Conservation (phyloP, 306 rosid species). For the Quercus robur region DNA sequence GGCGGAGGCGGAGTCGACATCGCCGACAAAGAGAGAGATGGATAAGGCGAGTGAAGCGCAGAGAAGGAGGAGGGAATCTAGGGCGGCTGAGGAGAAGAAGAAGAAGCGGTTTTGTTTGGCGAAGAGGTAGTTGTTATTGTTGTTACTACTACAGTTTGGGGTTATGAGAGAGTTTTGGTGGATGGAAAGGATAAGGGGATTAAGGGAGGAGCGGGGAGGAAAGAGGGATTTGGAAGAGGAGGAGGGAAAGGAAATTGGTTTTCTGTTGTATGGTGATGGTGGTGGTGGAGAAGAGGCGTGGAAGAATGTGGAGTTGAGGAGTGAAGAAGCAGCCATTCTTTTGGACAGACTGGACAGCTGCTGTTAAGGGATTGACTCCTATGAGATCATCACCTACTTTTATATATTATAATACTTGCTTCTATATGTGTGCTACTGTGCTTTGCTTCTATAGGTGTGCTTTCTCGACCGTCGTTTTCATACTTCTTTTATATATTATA, state of each 20-base stretch:
- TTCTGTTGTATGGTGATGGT: slow-evolving; percentile 28
- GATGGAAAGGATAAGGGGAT: slow-evolving; percentile 25
- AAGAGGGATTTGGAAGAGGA: slow-evolving; percentile 44
- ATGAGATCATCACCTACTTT: too few species aligned
- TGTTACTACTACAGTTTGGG: neutral
- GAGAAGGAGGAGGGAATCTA: slow-evolving; percentile 54
- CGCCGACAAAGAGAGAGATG: slow-evolving; percentile 52
- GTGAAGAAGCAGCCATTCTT: slow-evolving; percentile 52
- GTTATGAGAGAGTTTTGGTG: neutral
- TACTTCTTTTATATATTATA: too few species aligned
- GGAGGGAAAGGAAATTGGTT: slow-evolving; percentile 6
- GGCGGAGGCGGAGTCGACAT: slow-evolving; percentile 70
- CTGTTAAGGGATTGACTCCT: neutral
- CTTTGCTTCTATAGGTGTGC: too few species aligned
- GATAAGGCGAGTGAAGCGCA: slow-evolving; percentile 78
- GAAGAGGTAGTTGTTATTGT: neutral
- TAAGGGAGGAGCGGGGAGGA: neutral
- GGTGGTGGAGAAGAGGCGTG: slow-evolving; percentile 24
- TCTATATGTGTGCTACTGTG: too few species aligned
- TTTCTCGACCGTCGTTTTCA: too few species aligned
- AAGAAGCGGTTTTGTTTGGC: neutral
- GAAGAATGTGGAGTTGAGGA: slow-evolving; percentile 60
- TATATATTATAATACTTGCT: too few species aligned
- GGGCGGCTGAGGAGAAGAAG: neutral
- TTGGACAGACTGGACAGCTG: slow-evolving; percentile 21